Conservation (phyloP, 345 rosid species). For the thale cress (Arabidopsis thaliana) region TAIR10.1 NC_003074.8:10079501-10080000, state of each 20-base stretch:
- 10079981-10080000: not conserved
- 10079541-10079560: slow-evolving; percentile 17
- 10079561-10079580: slow-evolving; percentile 10
- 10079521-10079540: not conserved
- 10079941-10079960: not conserved
- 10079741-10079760: not conserved
- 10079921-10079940: slow-evolving; percentile 15
- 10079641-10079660: not conserved
- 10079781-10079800: slow-evolving; percentile 10
- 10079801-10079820: not conserved
- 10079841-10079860: not conserved
- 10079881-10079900: not conserved
- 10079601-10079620: slow-evolving; percentile 5
- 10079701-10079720: not conserved
- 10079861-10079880: not conserved
- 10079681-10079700: not conserved
- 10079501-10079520: not conserved
- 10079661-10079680: too few species aligned
- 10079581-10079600: slow-evolving; percentile 16
- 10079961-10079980: not conserved
- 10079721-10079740: not conserved
- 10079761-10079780: not conserved
- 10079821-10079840: not conserved
- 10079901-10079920: not conserved
- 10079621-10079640: not conserved